Conservation (phyloP, 2,329 filamentous ascomycete genomes). For the Sarocladium oryzae region DNA sequence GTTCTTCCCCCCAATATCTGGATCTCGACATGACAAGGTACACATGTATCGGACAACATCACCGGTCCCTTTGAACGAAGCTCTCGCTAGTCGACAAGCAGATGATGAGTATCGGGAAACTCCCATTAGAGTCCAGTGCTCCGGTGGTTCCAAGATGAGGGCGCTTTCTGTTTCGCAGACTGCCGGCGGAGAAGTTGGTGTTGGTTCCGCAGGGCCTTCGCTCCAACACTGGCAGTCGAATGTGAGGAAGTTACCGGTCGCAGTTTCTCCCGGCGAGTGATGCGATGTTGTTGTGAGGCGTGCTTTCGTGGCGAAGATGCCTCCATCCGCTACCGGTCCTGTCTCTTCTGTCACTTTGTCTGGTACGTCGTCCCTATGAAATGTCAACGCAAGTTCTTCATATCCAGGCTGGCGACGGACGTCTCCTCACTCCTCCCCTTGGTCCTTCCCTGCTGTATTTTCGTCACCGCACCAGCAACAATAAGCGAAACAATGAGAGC, state of each 20-base stretch:
- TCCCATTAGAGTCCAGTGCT: background rate
- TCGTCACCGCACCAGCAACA: constrained; percentile 10
- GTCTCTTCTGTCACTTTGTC: background rate
- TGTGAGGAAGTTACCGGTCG: background rate
- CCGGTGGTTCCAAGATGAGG: no score
- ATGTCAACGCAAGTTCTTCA: background rate
- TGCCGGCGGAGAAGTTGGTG: background rate
- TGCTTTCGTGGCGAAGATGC: background rate
- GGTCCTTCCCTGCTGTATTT: constrained; percentile 7
- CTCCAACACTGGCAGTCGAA: constrained; percentile 5
- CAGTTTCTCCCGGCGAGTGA: no score
- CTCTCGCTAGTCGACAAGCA: constrained; percentile 1
- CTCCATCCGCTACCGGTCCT: background rate
- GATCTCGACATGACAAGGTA: background rate
- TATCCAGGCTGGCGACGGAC: background rate
- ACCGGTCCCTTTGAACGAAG: background rate
- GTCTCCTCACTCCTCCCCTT: constrained; percentile 2
- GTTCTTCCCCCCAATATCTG: background rate
- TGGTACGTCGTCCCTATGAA: background rate
- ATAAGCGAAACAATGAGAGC: constrained; percentile 11
- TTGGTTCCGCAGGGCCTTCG: background rate
- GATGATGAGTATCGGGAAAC: background rate
- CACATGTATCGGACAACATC: background rate
- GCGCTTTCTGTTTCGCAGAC: no score
- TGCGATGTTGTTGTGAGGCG: background rate